phyloP scores from a whole-genome alignment of 2,329 filamentous ascomycete species.

The Arthrocladium fulminans region DNA sequence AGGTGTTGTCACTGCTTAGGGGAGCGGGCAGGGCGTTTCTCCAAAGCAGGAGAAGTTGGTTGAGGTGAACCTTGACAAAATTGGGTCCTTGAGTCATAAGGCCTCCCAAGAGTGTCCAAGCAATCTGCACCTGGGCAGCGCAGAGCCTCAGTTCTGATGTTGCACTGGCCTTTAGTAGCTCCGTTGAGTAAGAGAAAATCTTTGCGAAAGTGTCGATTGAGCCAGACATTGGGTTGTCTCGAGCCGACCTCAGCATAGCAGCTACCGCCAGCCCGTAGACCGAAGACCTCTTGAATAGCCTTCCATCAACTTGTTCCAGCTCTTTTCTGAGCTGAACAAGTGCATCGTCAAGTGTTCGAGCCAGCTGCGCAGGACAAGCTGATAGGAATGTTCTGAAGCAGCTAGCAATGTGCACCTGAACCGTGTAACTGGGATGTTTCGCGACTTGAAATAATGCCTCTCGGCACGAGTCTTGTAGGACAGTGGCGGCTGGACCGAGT shows the following conservation, averaged over 20 bases:
- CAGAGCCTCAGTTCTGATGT: conserved; percentile 85
- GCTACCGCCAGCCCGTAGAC: conserved; percentile 79
- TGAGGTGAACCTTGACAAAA: conserved; percentile 97
- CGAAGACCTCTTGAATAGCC: conserved; percentile 27
- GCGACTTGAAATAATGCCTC: conserved; percentile 84
- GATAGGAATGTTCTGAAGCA: conserved; percentile 81
- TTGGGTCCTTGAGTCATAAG: conserved; percentile 94
- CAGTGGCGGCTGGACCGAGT: conserved; percentile 71
- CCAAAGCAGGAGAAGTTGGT: conserved; percentile 87
- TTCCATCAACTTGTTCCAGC: conserved; percentile 62
- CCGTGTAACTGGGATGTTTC: conserved; percentile 91
- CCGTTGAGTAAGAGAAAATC: conserved; percentile 82
- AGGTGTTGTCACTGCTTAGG: conserved; percentile 81
- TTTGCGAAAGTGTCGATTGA: conserved; percentile 92
- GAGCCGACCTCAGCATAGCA: conserved; percentile 81
- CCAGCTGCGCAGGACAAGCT: conserved; percentile 81
- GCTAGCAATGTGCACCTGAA: conserved; percentile 80
- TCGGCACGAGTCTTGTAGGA: conserved; percentile 71
- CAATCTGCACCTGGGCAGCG: conserved; percentile 91
- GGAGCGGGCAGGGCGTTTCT: conserved; percentile 95
- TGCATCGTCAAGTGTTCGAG: conserved; percentile 86
- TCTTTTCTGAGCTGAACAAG: conserved; percentile 92
- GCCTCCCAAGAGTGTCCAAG: conserved; percentile 93
- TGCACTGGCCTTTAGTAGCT: conserved; percentile 82
- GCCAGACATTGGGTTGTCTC: conserved; percentile 78